phyloP scores from a whole-genome alignment of 257 asterid genomes.

The Ophiorrhiza pumila region DNA sequence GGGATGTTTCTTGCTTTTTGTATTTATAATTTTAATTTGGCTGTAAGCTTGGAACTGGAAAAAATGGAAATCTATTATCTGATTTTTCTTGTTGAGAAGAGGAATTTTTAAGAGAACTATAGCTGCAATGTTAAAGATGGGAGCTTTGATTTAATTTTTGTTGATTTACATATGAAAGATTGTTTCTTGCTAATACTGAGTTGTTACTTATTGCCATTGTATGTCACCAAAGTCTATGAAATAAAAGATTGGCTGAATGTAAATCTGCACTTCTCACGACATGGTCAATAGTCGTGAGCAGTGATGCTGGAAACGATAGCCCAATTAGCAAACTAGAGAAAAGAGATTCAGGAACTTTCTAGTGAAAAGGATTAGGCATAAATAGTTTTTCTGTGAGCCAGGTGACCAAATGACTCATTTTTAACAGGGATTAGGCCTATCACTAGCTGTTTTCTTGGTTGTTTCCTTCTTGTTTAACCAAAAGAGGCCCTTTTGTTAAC shows the following conservation, averaged over 20 bases:
- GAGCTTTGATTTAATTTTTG: not conserved
- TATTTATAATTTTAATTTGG: no score
- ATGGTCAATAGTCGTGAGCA: not conserved
- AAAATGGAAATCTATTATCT: no score
- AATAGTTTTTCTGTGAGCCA: not conserved
- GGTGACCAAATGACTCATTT: not conserved
- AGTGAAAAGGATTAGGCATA: not conserved
- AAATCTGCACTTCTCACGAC: not conserved
- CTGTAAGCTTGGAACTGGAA: conserved; percentile 1
- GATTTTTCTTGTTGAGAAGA: not conserved
- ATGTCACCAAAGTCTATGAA: not conserved
- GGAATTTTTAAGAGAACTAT: not conserved
- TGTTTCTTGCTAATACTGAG: not conserved
- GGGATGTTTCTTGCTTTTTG: no score
- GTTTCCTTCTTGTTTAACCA: not conserved
- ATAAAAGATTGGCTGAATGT: not conserved
- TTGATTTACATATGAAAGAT: not conserved
- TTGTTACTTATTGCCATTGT: no score
- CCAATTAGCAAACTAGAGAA: not conserved
- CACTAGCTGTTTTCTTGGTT: not conserved
- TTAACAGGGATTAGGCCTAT: no score
- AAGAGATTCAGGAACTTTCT: not conserved
- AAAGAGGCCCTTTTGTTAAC: not conserved
- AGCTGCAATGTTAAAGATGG: not conserved
- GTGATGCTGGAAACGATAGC: not conserved